Base-by-base conservation (phyloP, 371 early-diverging fungal genomes). In the Fennellomyces sp. region DNA sequence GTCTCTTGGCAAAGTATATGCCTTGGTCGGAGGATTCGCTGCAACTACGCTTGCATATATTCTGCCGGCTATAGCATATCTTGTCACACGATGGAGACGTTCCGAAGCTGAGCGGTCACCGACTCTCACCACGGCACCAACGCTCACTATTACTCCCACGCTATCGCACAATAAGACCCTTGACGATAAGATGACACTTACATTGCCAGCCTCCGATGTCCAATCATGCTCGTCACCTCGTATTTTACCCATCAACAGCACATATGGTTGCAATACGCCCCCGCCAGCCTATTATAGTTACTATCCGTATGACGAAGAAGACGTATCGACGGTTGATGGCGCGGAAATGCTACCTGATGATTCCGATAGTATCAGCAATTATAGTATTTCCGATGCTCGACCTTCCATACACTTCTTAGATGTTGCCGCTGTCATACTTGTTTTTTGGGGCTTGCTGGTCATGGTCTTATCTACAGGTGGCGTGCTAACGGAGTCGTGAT, bases 1-100 rank as follows among this genome's bases (percentile, higher is more conserved):
- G 3, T 69, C 73, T 17, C 66, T 82, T 4, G 82, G 80, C 23
- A 66, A 73, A 12, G 63, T 77, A 2, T 79, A 77, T 61, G 68
- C 70, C 21, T 49, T 80, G 23, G 72, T 75, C n/a, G 82, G 82
- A 33, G 80, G 79, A 7, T 64, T 82, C 39, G 65, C 78, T 8
- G 72, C 78, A 5, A 82, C 75, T 0, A 73, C 68, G 13, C 38
- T 82, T 39, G 76, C 80, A 1, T 79, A 78, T 26, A 75, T 82
- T 41, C 51, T 82, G 12, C 82, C 82, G 0, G 72, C 70, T 1
- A 45, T 56, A 2, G 64, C 75, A 35, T 78, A 78, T 56, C 59
- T 78, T 8, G 61, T 68, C 38, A 63, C 78, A 42, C 52, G 60
- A 13, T 60, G 39, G 49, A 25, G 50, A 5, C 45, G 45, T 45